These are phyloP conservation scores for Scenedesmus sp. DNA, from an alignment of 163 green algal genomes.

Conservation along the genomic window DNA sequence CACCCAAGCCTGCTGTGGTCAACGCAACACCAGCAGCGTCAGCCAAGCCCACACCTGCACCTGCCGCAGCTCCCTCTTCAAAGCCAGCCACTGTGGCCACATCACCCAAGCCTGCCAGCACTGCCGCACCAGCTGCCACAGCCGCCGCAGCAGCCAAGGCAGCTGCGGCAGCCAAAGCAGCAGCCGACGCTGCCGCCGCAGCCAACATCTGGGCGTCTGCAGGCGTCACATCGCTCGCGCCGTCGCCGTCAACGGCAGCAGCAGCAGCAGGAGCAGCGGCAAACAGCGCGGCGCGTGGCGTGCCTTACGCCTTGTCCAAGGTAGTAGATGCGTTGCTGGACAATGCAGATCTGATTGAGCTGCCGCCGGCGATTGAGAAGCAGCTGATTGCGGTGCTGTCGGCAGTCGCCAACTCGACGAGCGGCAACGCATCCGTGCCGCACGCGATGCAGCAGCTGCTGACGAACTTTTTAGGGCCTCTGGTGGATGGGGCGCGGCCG, in stretches of 20 bases:
- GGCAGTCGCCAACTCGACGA: not conserved
- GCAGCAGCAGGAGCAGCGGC: not conserved
- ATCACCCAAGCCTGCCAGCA: not conserved
- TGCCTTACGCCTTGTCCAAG: not conserved
- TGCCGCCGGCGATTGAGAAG: not conserved
- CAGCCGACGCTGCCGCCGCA: not conserved
- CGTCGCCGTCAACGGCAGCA: not conserved
- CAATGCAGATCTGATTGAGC: not conserved
- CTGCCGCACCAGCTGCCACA: not conserved
- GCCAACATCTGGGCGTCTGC: not conserved
- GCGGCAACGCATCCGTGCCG: not conserved
- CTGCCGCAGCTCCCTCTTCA: not conserved
- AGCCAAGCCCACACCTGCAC: not conserved
- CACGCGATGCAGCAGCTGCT: not conserved
- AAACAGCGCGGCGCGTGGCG: not conserved
- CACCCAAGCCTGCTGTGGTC: not conserved
- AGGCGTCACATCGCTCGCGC: not conserved
- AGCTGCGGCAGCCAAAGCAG: not conserved
- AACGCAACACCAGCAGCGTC: not conserved
- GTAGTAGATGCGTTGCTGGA: not conserved
- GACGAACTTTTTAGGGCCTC: not conserved
- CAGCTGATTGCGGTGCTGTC: not conserved
- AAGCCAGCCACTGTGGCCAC: not conserved
- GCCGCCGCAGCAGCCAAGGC: not conserved
- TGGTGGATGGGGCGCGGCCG: not conserved